Evolutionary conservation across 495 filamentous ascomycete species (phyloP), one percentile per base, ranked within the genome.

Genomic region (Echria macrotheca): DNA sequence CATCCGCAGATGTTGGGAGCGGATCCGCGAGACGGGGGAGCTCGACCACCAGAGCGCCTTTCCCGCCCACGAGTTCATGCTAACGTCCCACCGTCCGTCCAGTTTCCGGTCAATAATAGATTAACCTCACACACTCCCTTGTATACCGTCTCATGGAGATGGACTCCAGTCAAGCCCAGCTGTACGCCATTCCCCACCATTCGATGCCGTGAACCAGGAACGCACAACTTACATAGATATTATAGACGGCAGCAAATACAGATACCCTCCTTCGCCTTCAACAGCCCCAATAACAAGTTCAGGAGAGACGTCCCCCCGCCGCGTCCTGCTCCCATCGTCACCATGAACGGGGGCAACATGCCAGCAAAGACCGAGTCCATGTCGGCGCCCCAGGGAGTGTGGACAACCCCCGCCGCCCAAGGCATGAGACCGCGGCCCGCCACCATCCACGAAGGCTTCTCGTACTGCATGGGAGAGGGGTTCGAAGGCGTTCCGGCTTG

Each of bases 361-460:
- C 54, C 66, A 33, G 37, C 48, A 12, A 68, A 67, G 60, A 58
- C 54, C 23, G 72, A 73, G 49, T 55, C 58, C 37, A 57, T 71
- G 47, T 45, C 59, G 41, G 61, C 66, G 31, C 63, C 69, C 10
- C 58, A 68, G 17, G 69, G 64, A 18, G 55, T 69, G 22, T 75
- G 72, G 72, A 67, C 69, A n/a, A 68, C 68, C 38, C 66, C 69
- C 14, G 58, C 66, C 12, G 58, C 69, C 19, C 69, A 75, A 42
- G 59, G 63, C 54, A 53, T 69, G 48, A 67, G 68, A 37, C 72
- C 75, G 24, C 66, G 77, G 22, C 74, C 77, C 29, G 74, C 75
- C 29, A 79, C 76, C 32, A 80, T 81, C 49, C 75, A 79, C 45
- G 77, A 81, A 61, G 74, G 71, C 31, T 82, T 81, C 55, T 73